These are phyloP conservation scores for Rutstroemia sydowiana DNA, from an alignment of 2,329 filamentous ascomycete genomes.

Conservation along the genomic window DNA sequence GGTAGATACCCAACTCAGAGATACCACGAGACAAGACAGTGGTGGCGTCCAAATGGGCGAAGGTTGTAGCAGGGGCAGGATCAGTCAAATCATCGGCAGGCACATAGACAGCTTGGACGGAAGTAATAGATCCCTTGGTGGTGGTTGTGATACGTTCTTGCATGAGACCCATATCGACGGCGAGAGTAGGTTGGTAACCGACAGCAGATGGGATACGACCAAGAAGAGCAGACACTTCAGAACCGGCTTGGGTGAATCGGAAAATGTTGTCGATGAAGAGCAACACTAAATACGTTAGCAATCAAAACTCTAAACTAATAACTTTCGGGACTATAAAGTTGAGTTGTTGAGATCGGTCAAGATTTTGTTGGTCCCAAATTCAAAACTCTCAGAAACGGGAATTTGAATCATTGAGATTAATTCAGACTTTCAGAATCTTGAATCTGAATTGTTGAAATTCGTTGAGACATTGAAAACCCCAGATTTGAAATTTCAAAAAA, in stretches of 20 bases:
- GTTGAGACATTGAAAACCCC: too few species aligned
- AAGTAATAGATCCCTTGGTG: constrained; percentile 98
- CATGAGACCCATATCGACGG: constrained; percentile 98
- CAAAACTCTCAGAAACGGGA: neutral
- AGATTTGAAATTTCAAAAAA: too few species aligned
- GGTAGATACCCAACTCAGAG: constrained; percentile 99
- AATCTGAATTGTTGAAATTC: too few species aligned
- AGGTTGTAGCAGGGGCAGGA: constrained; percentile 97
- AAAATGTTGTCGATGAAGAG: constrained; percentile 99
- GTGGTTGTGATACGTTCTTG: constrained; percentile 99
- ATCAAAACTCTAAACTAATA: too few species aligned
- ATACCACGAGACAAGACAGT: constrained; percentile 99
- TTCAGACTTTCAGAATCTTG: too few species aligned
- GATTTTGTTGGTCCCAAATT: neutral
- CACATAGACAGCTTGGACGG: constrained; percentile 99
- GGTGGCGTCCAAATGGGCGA: constrained; percentile 99
- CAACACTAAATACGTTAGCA: constrained; percentile 55
- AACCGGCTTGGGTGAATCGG: constrained; percentile 99
- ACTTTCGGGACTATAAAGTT: too few species aligned
- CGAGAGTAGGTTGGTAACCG: constrained; percentile 98
- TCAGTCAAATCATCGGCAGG: constrained; percentile 99
- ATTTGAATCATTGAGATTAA: too few species aligned
- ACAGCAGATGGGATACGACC: constrained; percentile 99
- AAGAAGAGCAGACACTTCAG: constrained; percentile 97
- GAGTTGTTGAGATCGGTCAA: too few species aligned